Conservation (phyloP, 1,139 yeast genomes). For the Suhomyces choctaworum region DNA sequence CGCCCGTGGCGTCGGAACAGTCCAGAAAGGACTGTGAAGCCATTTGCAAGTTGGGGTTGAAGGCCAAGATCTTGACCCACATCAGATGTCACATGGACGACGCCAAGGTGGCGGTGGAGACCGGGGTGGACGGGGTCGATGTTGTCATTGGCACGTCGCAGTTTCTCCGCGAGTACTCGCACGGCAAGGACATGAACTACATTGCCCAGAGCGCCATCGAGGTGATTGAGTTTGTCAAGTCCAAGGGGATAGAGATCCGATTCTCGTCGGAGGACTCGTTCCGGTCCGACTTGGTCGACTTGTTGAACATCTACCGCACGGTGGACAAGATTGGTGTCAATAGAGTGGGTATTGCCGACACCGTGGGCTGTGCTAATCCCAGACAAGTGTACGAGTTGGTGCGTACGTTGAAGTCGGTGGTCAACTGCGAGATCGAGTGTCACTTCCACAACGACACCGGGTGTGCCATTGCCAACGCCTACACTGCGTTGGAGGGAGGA, state of each 20-base stretch:
- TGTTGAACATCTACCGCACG: slow-evolving; percentile 92
- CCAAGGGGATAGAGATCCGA: slow-evolving; percentile 95
- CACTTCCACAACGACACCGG: slow-evolving; percentile 99
- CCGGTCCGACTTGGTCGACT: slow-evolving; percentile 94
- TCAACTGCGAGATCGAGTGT: slow-evolving; percentile 95
- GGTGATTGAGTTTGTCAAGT: slow-evolving; percentile 95
- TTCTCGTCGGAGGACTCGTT: slow-evolving; percentile 97
- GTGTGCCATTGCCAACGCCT: slow-evolving; percentile 97
- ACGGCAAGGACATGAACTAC: slow-evolving; percentile 98
- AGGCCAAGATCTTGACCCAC: slow-evolving; percentile 89
- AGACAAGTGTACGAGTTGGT: slow-evolving; percentile 97
- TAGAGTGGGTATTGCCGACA: slow-evolving; percentile 99
- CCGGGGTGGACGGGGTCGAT: slow-evolving; percentile 99
- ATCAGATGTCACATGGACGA: slow-evolving; percentile 99
- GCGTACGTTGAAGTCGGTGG: slow-evolving; percentile 89
- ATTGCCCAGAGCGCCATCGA: slow-evolving; percentile 95
- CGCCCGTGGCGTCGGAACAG: slow-evolving; percentile 97
- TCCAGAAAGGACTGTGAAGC: slow-evolving; percentile 94
- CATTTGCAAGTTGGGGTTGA: slow-evolving; percentile 93
- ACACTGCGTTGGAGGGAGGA: slow-evolving; percentile 97
- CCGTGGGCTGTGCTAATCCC: slow-evolving; percentile 99
- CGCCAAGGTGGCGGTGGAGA: slow-evolving; percentile 93
- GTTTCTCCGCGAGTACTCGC: slow-evolving; percentile 90
- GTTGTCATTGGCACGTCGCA: slow-evolving; percentile 98
- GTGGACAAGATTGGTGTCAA: slow-evolving; percentile 97